Base-by-base conservation (phyloP, 768 basidiomycete genomes). In the Myochromella boudieri region DNA sequence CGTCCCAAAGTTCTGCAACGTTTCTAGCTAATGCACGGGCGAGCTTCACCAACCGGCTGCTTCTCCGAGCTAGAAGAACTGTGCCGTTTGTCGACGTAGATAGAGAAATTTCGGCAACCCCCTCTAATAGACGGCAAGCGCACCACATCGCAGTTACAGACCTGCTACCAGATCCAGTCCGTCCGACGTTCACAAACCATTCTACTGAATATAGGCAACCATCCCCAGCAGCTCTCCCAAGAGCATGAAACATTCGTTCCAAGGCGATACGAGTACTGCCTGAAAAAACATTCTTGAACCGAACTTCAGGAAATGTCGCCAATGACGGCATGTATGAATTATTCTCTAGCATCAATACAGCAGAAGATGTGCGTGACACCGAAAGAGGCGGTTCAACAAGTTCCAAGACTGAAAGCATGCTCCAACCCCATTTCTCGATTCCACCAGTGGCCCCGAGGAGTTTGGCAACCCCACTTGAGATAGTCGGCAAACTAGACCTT, bases 361-460 rank as follows among this genome's bases (percentile, higher is more conserved):
- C 77, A 2, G 71, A 63, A 3, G 82, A 74, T 3, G 73, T 65
- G 44, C 70, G 67, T 11, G 78, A 71, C 9, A 78, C 60, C 5
- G 70, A 64, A 40, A 81, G 63, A 6, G 71, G 64, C n/a, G 77
- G 86, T 52, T 73, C 71, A 2, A 63, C 68, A 46, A 98, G 81
- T 54, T 92, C 85, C 29, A 97, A 68, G n/a, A 87, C 89, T 0
- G 81, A 78, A 22, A 98, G 74, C 3, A 99, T 60, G 38, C 80
- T 79, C 86, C 88, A 93, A 3, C 92, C 90, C 95, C 94, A 98
- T 62, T 84, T 84, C 57, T 97, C 92, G 14, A 97, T 81, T 0
- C 88, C 85, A 5, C 92, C 91, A 0, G 70, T 77, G 1, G 92
- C 86, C 3, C 93, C 93, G 1, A 95, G 74, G 4, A 93, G 72